Evolutionary conservation across 768 basidiomycete species (phyloP).

Genomic region (Cystofilobasidium macerans): DNA sequence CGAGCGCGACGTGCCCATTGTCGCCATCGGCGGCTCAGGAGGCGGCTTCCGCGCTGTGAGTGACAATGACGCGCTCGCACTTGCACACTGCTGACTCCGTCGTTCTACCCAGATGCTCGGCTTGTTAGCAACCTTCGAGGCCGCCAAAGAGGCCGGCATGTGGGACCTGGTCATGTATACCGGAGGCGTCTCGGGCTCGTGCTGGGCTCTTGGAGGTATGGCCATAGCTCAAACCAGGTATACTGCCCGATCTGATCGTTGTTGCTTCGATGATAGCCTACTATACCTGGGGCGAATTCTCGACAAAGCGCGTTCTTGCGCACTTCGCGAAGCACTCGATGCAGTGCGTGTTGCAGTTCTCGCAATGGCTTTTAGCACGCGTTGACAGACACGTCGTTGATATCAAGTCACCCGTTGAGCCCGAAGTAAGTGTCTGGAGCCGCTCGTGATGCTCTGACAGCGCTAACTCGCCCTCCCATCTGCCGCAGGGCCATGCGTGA

Average conservation of each 20-base stretch:
- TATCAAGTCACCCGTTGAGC: conserved; percentile 22
- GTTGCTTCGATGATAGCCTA: conserved; percentile 10
- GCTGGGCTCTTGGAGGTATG: conserved; percentile 28
- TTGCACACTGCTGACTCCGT: neutral
- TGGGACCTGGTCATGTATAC: conserved; percentile 27
- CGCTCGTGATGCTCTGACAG: neutral
- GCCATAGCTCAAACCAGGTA: too few relatives aligned
- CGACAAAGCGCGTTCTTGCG: conserved; percentile 20
- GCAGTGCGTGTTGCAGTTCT: conserved; percentile 6
- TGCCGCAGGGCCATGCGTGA: conserved; percentile 14
- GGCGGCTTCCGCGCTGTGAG: conserved; percentile 26
- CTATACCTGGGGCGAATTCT: conserved; percentile 26
- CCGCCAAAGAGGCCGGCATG: conserved; percentile 26
- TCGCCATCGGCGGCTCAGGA: conserved; percentile 26
- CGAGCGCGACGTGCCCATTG: conserved; percentile 25
- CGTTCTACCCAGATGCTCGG: conserved; percentile 9
- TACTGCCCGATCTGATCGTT: too few relatives aligned
- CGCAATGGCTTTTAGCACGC: neutral
- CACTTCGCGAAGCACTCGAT: conserved; percentile 25
- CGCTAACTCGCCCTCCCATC: neutral
- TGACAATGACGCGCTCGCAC: neutral
- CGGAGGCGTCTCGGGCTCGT: conserved; percentile 23
- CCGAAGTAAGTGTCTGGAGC: neutral
- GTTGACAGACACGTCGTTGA: neutral
- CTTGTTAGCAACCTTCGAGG: conserved; percentile 19